Percentiles rank a stretch among this genome's conserved stretches.
Conservation (phyloP, 2,329 filamentous ascomycete species). For the Thielaviopsis ethacetica region DNA sequence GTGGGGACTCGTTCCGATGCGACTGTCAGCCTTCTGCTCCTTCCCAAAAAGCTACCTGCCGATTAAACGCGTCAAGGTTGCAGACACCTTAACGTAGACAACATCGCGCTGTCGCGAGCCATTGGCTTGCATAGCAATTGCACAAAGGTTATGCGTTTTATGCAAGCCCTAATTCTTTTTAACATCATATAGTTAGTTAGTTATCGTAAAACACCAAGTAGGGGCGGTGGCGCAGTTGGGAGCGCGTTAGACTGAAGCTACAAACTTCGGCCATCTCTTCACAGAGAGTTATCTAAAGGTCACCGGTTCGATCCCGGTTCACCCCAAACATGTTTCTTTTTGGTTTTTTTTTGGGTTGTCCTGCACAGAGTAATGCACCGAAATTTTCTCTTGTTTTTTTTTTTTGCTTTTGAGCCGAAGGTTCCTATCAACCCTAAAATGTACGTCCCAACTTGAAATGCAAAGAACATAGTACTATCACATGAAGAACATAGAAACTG, state of each 20-base stretch:
- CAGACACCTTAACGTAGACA: neutral
- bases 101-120: too few species aligned
- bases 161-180: too few species aligned
- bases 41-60: neutral
- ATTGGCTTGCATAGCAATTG: neutral
- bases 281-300: conserved; percentile 12
- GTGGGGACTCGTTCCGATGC: neutral
- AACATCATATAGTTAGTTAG: too few species aligned
- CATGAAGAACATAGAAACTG: neutral
- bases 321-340: conserved; percentile 4
- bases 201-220: neutral
- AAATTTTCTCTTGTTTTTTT: neutral
- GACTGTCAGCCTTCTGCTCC: conserved; percentile 7
- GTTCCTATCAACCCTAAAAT: too few species aligned
- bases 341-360: neutral
- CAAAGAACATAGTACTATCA: neutral
- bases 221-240: conserved; percentile 12
- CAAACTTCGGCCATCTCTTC: conserved; percentile 9
- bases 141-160: neutral
- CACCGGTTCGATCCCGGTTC: conserved; percentile 12
- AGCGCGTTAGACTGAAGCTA: conserved; percentile 12
- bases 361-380: too few species aligned
- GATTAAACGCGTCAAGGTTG: neutral
- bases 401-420: neutral
- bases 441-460: too few species aligned